Base-by-base conservation (phyloP, 352 stramenopile genomes). In the Phytophthora sp. region DNA sequence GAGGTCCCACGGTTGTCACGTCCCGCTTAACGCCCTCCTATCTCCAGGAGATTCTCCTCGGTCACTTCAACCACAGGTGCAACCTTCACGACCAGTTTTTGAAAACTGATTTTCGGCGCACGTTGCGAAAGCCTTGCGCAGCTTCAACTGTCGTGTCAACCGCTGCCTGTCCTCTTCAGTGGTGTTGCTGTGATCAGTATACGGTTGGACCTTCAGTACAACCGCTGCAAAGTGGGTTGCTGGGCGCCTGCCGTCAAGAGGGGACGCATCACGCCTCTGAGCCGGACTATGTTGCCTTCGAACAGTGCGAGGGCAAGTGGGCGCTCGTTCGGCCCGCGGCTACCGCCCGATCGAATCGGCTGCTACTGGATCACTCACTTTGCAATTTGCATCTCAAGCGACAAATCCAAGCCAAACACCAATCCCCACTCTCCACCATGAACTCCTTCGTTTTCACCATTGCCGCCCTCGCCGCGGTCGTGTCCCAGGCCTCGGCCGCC, bases 301-400 rank as follows among this genome's bases (percentile, higher is more conserved):
- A 71, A 71, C 63, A 66, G 63, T 52, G 63, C 57, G 63, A 66
- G 38, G 31, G 20, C 7, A 13, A 9, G n/a, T n/a, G n/a, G n/a
- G n/a, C n/a, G n/a, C n/a, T n/a, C n/a, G n/a, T n/a, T n/a, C n/a
- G n/a, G 33, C 39, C 33, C 35, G 27, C 24, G 20, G 29, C 49
- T 59, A 42, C 56, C 9, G 47, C 30, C 47, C 56, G 56, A 71
- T 66, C 61, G 45, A 39, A 12, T 50, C 42, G n/a, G 36, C 51
- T 72, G 57, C 57, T 50, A 13, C 36, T 44, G 52, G 57, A 72
- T 72, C 57, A 7, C 8, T 72, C 64, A 71, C 44, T 67, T 39
- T 63, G 46, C 57, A 72, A 79, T 74, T 77, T 77, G 72, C 72
- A 57, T 74, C n/a, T 53, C 59, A 63, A 70, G 49, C 59, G 66